Conservation (phyloP, 345 rosid genomes). For the Salix brachista region DNA sequence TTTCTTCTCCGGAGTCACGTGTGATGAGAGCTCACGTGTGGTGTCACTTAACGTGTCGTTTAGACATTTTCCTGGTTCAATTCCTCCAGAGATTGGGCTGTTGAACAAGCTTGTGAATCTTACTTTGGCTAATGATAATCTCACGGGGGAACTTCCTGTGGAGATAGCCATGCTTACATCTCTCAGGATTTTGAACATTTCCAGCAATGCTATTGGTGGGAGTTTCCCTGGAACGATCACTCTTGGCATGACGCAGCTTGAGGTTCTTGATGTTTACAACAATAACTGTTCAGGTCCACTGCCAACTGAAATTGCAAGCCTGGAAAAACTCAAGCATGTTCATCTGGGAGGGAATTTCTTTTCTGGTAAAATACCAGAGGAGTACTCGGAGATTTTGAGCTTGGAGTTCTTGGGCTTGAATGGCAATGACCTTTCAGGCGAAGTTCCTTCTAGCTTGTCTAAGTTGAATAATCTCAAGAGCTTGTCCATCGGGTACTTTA, state of each 20-base stretch:
- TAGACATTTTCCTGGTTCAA: slow-evolving; percentile 41
- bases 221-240: slow-evolving; percentile 57
- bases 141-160: slow-evolving; percentile 54
- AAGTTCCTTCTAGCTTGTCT: slow-evolving; percentile 52
- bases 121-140: slow-evolving; percentile 43
- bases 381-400: slow-evolving; percentile 57
- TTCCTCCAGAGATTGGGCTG: slow-evolving; percentile 71
- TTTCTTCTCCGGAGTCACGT: slow-evolving; percentile 72
- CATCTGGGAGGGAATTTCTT: slow-evolving; percentile 73
- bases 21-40: slow-evolving; percentile 49
- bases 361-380: slow-evolving; percentile 65
- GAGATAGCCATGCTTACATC: slow-evolving; percentile 54
- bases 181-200: slow-evolving; percentile 57
- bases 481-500: slow-evolving; percentile 60
- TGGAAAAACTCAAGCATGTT: slow-evolving; percentile 57
- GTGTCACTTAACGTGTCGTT: slow-evolving; percentile 57
- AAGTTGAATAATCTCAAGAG: slow-evolving; percentile 52
- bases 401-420: slow-evolving; percentile 65
- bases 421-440: slow-evolving; percentile 50
- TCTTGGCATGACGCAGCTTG: slow-evolving; percentile 47
- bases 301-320: slow-evolving; percentile 44
- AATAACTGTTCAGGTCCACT: slow-evolving; percentile 59
- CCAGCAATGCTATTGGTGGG: slow-evolving; percentile 50
- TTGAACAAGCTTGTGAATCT: slow-evolving; percentile 56
- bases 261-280: slow-evolving; percentile 60